phyloP scores from a whole-genome alignment of 208 protist genomes.

The Crithidia acanthocephali region DNA sequence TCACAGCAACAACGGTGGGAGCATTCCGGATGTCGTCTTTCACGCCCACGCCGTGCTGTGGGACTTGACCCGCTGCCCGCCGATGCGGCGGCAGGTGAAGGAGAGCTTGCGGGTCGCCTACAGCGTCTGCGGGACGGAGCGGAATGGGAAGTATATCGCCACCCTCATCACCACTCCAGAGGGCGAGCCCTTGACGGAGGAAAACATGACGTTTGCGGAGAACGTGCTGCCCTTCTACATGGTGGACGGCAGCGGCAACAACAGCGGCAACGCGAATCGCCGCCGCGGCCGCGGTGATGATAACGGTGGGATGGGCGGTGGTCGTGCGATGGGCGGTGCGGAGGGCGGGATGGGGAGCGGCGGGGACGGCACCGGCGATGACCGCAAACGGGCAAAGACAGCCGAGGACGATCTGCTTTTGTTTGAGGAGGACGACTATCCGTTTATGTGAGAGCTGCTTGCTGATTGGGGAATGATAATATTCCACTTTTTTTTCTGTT shows the following conservation, averaged over 20 bases:
- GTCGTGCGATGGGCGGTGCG: conserved; percentile 9
- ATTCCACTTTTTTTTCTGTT: background rate
- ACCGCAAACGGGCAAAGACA: conserved; percentile 42
- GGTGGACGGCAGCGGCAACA: conserved; percentile 7
- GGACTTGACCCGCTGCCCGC: conserved; percentile 42
- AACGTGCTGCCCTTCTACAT: conserved; percentile 31
- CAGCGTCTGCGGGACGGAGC: conserved; percentile 54
- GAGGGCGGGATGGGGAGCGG: conserved; percentile 20
- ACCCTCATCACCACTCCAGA: conserved; percentile 72
- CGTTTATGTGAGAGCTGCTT: conserved; percentile 32
- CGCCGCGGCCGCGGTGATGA: conserved; percentile 33
- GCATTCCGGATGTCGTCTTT: conserved; percentile 57
- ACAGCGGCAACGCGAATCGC: conserved; percentile 6
- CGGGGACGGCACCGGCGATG: conserved; percentile 19
- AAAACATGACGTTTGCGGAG: conserved; percentile 57
- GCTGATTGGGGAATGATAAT: no score
- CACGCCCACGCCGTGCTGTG: conserved; percentile 59
- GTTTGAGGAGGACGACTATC: conserved; percentile 64
- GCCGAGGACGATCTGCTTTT: conserved; percentile 68
- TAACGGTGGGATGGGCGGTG: conserved; percentile 8
- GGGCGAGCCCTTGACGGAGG: conserved; percentile 46
- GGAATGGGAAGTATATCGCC: conserved; percentile 61
- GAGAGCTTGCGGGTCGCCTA: conserved; percentile 68
- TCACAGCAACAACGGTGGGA: conserved; percentile 16
- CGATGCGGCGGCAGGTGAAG: conserved; percentile 44